phyloP scores from a whole-genome alignment of 2,329 filamentous ascomycete genomes.

The Neofusicoccum cordaticola region DNA sequence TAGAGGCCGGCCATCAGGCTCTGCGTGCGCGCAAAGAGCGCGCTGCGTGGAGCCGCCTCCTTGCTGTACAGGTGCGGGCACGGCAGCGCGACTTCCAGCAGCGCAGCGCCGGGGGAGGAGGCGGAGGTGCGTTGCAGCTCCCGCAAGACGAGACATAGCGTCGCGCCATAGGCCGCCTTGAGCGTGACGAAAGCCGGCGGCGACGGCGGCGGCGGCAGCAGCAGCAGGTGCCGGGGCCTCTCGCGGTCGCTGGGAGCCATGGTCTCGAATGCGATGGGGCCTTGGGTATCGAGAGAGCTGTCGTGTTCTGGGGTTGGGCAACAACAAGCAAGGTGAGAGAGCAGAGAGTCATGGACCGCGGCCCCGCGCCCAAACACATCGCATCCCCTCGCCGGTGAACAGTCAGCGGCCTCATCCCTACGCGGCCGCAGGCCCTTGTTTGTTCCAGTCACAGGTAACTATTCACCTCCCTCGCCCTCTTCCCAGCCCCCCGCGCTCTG shows the following conservation, averaged over 20 bases:
- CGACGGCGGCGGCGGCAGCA: conserved; percentile 45
- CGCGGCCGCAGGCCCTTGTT: conserved; percentile 10
- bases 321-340: neutral
- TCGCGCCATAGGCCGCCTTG: conserved; percentile 43
- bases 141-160: conserved; percentile 42
- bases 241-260: conserved; percentile 14
- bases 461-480: neutral
- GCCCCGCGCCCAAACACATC: conserved; percentile 7
- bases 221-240: conserved; percentile 31
- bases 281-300: neutral
- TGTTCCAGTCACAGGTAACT: conserved; percentile 16
- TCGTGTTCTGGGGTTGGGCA: neutral
- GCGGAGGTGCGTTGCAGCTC: conserved; percentile 35
- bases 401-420: conserved; percentile 18
- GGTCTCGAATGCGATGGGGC: neutral
- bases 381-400: conserved; percentile 6
- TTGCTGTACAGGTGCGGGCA: conserved; percentile 59
- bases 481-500: conserved; percentile 7
- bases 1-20: conserved; percentile 75
- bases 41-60: conserved; percentile 50
- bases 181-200: conserved; percentile 39
- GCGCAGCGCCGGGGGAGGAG: conserved; percentile 33
- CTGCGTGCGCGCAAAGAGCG: conserved; percentile 68
- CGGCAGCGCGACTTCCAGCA: conserved; percentile 61
- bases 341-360: neutral